Base-by-base conservation (phyloP, 768 basidiomycete genomes). In the Brasilioporus rufonigricans region DNA sequence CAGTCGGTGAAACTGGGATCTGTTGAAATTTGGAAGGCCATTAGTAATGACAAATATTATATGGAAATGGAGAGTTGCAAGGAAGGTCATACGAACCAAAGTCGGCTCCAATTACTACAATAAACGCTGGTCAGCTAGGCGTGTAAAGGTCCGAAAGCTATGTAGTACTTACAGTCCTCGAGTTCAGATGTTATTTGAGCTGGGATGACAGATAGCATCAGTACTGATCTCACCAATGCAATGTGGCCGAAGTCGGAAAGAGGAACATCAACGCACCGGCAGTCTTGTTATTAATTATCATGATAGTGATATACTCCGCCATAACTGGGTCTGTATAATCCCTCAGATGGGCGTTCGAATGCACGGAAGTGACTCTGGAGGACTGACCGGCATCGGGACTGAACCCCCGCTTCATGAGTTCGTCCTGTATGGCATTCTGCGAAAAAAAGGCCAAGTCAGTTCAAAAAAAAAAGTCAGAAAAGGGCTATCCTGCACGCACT, bases 251-350 rank as follows among this genome's bases (percentile, higher is more conserved):
- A 32, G 35, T 47, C 19, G 33, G 24, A 23, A n/a, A 12, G 26
- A 27, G 52, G 10, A 53, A 16, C 35, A 29, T 40, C 16, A 41
- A 74, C 85, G 32, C 62, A 87, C 90, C 81, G 58, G 83, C 71
- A 54, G 87, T 86, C 77, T 94, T 95, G 72, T 90, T 89, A 68
- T 95, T 95, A 60, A 93, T 93, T 44, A 95, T 82, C 93, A 95
- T 93, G 55, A 95, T 95, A 19, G 90, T 92, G 53, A 94, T 92
- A 65, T 93, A 95, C 71, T 95, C 93, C 3, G 92, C 91, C 91
- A 94, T 93, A 62, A 93, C 90, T 14, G 85, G 84, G 71, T 94
- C 91, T 91, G 61, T 5, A 53, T 44, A 49, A 26, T 10, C 2
- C 1, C 29, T 12, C 4, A 7, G 24, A 44, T 65, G 26, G 69